Percentiles rank a stretch among this genome's conserved stretches.
phyloP scores from a whole-genome alignment of 176 grass and related monocot genomes.

The Rhynchospora tenuis region DNA sequence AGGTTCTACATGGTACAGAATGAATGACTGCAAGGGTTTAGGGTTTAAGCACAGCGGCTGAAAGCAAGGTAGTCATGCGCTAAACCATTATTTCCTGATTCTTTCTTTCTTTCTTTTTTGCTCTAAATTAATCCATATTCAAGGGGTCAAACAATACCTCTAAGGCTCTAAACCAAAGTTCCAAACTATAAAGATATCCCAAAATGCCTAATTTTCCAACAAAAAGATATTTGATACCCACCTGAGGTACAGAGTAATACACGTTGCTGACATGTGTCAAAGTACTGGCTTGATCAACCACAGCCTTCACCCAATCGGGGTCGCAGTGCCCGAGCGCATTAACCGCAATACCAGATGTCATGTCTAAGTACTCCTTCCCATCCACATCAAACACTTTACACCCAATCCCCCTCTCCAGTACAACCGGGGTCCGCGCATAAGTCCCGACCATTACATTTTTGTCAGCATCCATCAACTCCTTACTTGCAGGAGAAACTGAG shows the following conservation, averaged over 20 bases:
- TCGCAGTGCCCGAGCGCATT: slow-evolving; percentile 69
- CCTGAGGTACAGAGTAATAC: slow-evolving; percentile 60
- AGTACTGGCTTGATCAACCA: slow-evolving; percentile 30
- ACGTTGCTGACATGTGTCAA: slow-evolving; percentile 80
- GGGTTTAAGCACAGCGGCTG: background rate
- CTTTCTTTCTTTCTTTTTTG: background rate
- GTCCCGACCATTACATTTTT: slow-evolving; percentile 59
- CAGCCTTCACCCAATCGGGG: slow-evolving; percentile 38
- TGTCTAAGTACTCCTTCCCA: slow-evolving; percentile 81
- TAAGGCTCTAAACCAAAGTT: no score
- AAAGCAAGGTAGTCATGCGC: background rate
- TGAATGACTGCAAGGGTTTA: background rate
- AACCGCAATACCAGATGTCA: slow-evolving; percentile 81
- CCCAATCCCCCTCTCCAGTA: slow-evolving; percentile 50
- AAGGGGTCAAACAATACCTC: background rate
- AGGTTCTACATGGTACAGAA: background rate
- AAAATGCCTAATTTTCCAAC: background rate
- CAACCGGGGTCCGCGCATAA: slow-evolving; percentile 61
- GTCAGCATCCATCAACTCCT: slow-evolving; percentile 55
- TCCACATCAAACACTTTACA: slow-evolving; percentile 81
- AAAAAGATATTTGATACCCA: background rate
- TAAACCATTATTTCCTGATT: background rate
- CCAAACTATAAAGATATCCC: background rate
- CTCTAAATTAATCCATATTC: background rate
- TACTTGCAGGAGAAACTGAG: slow-evolving; percentile 23